Percentiles rank a stretch among this genome's conserved stretches.
phyloP scores from a whole-genome alignment of 495 filamentous ascomycete genomes.

The Penicillium antarcticum region DNA sequence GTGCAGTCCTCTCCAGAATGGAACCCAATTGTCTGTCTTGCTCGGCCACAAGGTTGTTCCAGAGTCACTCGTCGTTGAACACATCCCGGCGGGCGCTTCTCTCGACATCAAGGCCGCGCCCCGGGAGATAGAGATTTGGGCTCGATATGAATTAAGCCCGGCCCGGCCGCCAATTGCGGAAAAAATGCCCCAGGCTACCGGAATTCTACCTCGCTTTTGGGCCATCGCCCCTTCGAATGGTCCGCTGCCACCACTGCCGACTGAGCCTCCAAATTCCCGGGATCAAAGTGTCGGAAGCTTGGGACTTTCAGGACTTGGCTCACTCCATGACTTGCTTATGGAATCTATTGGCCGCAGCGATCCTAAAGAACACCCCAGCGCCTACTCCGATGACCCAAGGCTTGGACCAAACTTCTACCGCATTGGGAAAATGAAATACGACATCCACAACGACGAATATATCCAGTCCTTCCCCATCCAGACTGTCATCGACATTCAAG shows the following conservation, averaged over 20 bases:
- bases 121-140: slow-evolving; percentile 47
- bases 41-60: slow-evolving; percentile 38
- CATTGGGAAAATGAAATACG: slow-evolving; percentile 43
- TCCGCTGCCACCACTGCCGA: not conserved
- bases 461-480: slow-evolving; percentile 36
- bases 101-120: slow-evolving; percentile 36
- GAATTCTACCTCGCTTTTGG: not conserved
- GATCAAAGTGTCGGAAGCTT: slow-evolving; percentile 15
- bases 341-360: slow-evolving; percentile 26
- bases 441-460: slow-evolving; percentile 28
- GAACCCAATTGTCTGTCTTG: slow-evolving; percentile 38
- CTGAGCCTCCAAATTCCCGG: slow-evolving; percentile 7
- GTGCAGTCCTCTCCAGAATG: slow-evolving; percentile 38
- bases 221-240: not conserved
- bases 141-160: slow-evolving; percentile 23
- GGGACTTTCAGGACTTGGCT: slow-evolving; percentile 8
- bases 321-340: slow-evolving; percentile 33
- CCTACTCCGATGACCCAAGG: slow-evolving; percentile 33
- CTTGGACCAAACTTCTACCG: slow-evolving; percentile 40
- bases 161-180: slow-evolving; percentile 1
- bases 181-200: not conserved
- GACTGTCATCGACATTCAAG: slow-evolving; percentile 33
- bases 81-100: slow-evolving; percentile 35
- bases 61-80: slow-evolving; percentile 47
- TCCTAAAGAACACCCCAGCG: slow-evolving; percentile 17